Evolutionary conservation across 106 monocot species (phyloP).

Genomic region (Dactylorhiza incarnata): DNA sequence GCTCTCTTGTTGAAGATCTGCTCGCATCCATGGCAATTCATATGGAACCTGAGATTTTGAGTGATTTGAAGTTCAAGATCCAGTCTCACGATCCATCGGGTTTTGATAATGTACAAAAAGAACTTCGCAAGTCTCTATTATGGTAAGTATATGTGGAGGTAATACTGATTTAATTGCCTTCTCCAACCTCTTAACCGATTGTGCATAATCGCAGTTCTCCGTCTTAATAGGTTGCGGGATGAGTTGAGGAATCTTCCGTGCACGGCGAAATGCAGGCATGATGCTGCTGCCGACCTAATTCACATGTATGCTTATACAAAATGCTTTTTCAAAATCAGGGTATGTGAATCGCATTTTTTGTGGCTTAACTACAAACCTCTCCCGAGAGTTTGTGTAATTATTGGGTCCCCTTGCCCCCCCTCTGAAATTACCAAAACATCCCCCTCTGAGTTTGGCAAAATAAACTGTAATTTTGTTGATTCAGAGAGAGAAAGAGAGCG

Average conservation of each 20-base stretch:
- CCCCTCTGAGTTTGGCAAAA: background rate
- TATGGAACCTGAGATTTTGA: slow-evolving; percentile 47
- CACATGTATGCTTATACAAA: slow-evolving; percentile 94
- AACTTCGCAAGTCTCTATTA: slow-evolving; percentile 59
- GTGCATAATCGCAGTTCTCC: background rate
- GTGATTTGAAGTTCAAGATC: slow-evolving; percentile 62
- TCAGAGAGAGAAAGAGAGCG: too few relatives aligned
- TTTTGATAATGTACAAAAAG: slow-evolving; percentile 33
- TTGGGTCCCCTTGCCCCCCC: background rate
- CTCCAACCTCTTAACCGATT: background rate
- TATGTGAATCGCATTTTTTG: slow-evolving; percentile 13
- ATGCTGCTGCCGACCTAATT: slow-evolving; percentile 93
- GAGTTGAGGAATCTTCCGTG: slow-evolving; percentile 73
- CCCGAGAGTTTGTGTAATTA: background rate
- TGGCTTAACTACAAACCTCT: background rate
- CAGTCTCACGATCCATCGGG: slow-evolving; percentile 59
- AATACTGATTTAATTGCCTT: background rate
- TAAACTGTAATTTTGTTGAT: too few relatives aligned
- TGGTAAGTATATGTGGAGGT: slow-evolving; percentile 34
- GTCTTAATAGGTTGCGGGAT: slow-evolving; percentile 73
- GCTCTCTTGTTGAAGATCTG: slow-evolving; percentile 81
- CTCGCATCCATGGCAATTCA: slow-evolving; percentile 66
- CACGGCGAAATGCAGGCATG: slow-evolving; percentile 73
- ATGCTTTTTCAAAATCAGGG: slow-evolving; percentile 72
- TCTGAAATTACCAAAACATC: background rate